A percentile compares a stretch with the other conserved stretches of the same genome.
Conservation (phyloP, 2,329 filamentous ascomycete genomes). For the Cladophialophora psammophila region DNA sequence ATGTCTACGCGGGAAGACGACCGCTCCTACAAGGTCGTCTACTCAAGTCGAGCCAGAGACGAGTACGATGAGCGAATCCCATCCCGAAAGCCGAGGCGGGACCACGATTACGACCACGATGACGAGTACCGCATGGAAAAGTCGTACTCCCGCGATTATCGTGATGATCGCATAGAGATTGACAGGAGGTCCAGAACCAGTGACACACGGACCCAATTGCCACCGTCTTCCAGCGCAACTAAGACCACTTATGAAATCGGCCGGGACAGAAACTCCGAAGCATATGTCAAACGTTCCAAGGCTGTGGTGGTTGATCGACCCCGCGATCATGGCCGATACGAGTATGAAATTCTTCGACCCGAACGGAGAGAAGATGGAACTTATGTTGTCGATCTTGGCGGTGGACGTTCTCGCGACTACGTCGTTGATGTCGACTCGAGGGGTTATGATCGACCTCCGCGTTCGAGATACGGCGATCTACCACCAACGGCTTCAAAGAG, state of each 20-base stretch:
- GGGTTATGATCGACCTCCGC: conserved; percentile 20
- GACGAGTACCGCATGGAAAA: conserved; percentile 23
- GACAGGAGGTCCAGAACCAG: conserved; percentile 23
- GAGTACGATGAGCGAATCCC: conserved; percentile 12
- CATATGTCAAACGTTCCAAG: conserved; percentile 33
- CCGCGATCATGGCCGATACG: conserved; percentile 25
- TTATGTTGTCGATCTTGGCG: conserved; percentile 32
- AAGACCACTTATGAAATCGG: conserved; percentile 33
- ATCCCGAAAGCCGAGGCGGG: conserved; percentile 20
- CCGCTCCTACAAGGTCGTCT: conserved; percentile 37
- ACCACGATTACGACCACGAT: conserved; percentile 30
- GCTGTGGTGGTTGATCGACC: conserved; percentile 28
- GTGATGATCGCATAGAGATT: conserved; percentile 29
- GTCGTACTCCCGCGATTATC: conserved; percentile 27
- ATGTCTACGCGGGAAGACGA: conserved; percentile 34
- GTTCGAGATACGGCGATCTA: conserved; percentile 18
- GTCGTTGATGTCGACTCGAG: conserved; percentile 16
- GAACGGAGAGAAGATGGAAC: conserved; percentile 31
- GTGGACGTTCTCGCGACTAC: conserved; percentile 19
- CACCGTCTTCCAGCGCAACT: conserved; percentile 10
- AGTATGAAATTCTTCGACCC: conserved; percentile 37
- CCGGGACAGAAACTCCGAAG: conserved; percentile 32
- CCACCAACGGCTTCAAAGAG: not conserved
- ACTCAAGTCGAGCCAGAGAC: conserved; percentile 29
- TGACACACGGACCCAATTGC: conserved; percentile 14